Conservation (phyloP, 1,139 yeast genomes). For the Protomyces arabidopsidicola region DNA sequence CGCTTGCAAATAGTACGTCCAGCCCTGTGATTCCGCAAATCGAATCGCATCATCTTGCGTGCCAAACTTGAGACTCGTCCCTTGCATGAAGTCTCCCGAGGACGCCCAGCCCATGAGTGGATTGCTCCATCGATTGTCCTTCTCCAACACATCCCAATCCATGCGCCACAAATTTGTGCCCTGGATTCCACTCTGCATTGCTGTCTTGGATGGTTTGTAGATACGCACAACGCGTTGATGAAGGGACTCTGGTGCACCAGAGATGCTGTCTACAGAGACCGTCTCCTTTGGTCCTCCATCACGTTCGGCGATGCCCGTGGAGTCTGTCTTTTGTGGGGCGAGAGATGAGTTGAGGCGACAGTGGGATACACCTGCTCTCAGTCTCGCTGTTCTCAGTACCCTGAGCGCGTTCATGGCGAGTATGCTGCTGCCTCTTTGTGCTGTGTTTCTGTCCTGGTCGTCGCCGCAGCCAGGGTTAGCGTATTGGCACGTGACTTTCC, state of each 20-base stretch:
- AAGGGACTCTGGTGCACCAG: constrained; percentile 74
- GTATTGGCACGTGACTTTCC: background rate
- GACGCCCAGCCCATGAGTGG: constrained; percentile 78
- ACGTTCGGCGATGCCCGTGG: background rate
- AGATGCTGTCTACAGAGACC: constrained; percentile 52
- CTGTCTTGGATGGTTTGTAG: constrained; percentile 61
- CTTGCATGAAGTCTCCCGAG: constrained; percentile 80
- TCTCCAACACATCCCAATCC: constrained; percentile 77
- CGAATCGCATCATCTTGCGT: constrained; percentile 70
- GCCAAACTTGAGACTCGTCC: constrained; percentile 70
- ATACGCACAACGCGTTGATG: constrained; percentile 68
- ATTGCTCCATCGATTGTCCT: constrained; percentile 85
- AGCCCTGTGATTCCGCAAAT: constrained; percentile 80
- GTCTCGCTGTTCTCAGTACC: background rate
- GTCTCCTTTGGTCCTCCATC: constrained; percentile 16
- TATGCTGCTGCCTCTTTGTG: no score
- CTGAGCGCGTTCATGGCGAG: background rate
- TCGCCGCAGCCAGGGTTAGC: background rate
- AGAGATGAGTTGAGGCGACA: background rate
- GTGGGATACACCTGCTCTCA: background rate
- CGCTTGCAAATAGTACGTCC: constrained; percentile 79
- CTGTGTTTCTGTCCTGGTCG: background rate
- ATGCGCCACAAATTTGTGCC: constrained; percentile 58
- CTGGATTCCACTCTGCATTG: constrained; percentile 66
- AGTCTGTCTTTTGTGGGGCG: background rate